A percentile compares a stretch with the other conserved stretches of the same genome.
phyloP scores from a whole-genome alignment of 176 grass and related monocot genomes.

The Rhynchospora pubera region DNA sequence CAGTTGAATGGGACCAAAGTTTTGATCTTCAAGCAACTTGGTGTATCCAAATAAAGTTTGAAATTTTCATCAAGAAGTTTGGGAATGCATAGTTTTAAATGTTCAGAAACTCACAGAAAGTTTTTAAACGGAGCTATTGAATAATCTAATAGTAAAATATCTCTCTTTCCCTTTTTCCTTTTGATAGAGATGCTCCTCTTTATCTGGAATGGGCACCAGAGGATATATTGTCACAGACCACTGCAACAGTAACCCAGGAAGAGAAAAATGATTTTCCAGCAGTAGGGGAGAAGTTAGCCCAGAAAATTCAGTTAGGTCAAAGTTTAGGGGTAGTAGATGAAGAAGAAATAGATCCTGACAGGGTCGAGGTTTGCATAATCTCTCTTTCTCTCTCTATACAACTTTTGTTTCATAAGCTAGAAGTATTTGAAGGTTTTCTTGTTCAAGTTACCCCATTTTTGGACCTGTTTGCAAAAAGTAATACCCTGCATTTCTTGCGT shows the following conservation, averaged over 20 bases:
- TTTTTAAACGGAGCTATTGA: background rate
- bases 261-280: conserved; percentile 30
- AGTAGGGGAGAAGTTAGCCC: conserved; percentile 50
- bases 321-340: conserved; percentile 67
- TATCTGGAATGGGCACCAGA: conserved; percentile 95
- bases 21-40: background rate
- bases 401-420: conserved; percentile 1
- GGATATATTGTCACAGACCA: conserved; percentile 61
- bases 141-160: conserved; percentile 7
- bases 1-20: background rate
- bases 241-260: conserved; percentile 43
- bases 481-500: background rate
- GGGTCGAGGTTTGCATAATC: conserved; percentile 61
- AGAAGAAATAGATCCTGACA: conserved; percentile 92
- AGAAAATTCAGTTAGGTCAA: conserved; percentile 77
- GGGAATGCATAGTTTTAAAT: too few relatives aligned
- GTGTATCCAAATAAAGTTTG: background rate
- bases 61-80: background rate
- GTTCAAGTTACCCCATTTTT: background rate
- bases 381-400: conserved; percentile 2
- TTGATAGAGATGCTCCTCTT: conserved; percentile 71
- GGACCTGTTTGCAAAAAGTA: background rate
- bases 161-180: conserved; percentile 8
- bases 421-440: background rate
- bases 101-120: background rate